These are phyloP conservation scores for Penicillium sp. DNA, from an alignment of 2,329 filamentous ascomycete species.

Conservation along the genomic window DNA sequence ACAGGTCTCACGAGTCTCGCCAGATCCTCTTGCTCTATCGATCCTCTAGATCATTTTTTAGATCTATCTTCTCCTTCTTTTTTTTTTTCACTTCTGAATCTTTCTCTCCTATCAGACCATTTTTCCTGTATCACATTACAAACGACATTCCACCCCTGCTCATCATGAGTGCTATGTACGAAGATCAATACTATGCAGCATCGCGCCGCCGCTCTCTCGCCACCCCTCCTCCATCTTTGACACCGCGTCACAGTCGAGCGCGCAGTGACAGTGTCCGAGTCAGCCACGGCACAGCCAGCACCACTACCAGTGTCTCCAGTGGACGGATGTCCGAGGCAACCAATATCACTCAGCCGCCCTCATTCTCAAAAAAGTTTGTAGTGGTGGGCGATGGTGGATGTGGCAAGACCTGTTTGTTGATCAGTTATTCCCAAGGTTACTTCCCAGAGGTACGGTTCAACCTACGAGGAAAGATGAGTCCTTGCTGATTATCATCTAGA, in stretches of 20 bases:
- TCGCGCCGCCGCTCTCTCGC: slow-evolving; percentile 57
- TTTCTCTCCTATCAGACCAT: neutral
- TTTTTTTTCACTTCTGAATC: slow-evolving; percentile 2
- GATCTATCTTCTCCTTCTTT: slow-evolving; percentile 11
- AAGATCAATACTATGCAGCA: slow-evolving; percentile 53
- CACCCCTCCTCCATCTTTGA: slow-evolving; percentile 40
- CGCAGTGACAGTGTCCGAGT: slow-evolving; percentile 62
- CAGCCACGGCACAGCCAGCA: slow-evolving; percentile 89
- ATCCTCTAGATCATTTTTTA: slow-evolving; percentile 20
- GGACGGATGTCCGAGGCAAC: slow-evolving; percentile 77
- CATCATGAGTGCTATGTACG: slow-evolving; percentile 38
- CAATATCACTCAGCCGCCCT: slow-evolving; percentile 82
- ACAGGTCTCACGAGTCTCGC: slow-evolving; percentile 12
- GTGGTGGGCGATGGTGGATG: slow-evolving; percentile 97
- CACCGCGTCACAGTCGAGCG: slow-evolving; percentile 47
- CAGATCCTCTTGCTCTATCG: slow-evolving; percentile 20
- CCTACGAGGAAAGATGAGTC: neutral
- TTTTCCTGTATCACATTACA: slow-evolving; percentile 2
- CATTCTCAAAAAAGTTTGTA: slow-evolving; percentile 98
- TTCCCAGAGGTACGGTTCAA: slow-evolving; percentile 80
- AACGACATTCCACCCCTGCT: slow-evolving; percentile 16
- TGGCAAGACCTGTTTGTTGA: slow-evolving; percentile 96
- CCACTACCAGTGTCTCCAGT: slow-evolving; percentile 69
- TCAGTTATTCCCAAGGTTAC: slow-evolving; percentile 97
- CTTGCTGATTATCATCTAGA: slow-evolving; percentile 54